phyloP scores from a whole-genome alignment of 2,329 filamentous ascomycete species.

The Fusarium denticulatum region DNA sequence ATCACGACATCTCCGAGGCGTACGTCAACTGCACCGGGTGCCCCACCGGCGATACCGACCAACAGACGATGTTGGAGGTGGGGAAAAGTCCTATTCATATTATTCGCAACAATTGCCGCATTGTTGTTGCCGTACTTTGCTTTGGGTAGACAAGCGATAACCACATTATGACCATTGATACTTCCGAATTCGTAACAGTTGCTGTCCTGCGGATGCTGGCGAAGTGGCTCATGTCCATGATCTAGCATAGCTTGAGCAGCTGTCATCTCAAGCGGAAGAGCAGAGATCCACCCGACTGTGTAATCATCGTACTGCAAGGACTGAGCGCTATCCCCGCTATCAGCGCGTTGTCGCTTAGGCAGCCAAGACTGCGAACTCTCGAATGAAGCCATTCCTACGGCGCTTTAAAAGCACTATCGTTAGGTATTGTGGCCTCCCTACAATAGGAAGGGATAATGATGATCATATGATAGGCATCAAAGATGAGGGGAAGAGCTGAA shows the following conservation, averaged over 20 bases:
- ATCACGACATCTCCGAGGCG: slow-evolving; percentile 43
- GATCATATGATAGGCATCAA: accelerated
- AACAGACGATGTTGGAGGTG: slow-evolving; percentile 14
- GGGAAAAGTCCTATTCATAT: slow-evolving; percentile 54
- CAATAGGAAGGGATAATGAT: accelerated
- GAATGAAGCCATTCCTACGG: not conserved
- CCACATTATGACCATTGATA: slow-evolving; percentile 39
- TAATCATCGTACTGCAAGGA: slow-evolving; percentile 22
- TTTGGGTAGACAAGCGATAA: slow-evolving; percentile 39
- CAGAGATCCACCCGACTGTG: slow-evolving; percentile 48
- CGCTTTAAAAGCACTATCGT: accelerated
- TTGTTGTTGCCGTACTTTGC: slow-evolving; percentile 33
- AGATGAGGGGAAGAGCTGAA: not conserved
- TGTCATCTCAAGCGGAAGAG: slow-evolving; percentile 40
- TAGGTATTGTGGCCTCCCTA: no score
- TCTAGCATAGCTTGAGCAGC: slow-evolving; percentile 45
- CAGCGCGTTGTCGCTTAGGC: not conserved
- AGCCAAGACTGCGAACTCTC: not conserved
- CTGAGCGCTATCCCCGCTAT: not conserved
- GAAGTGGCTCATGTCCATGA: slow-evolving; percentile 18
- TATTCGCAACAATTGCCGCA: slow-evolving; percentile 38
- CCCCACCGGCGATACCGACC: slow-evolving; percentile 41
- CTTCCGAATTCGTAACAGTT: slow-evolving; percentile 41
- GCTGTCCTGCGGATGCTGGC: slow-evolving; percentile 10
- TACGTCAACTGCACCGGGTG: slow-evolving; percentile 16